Evolutionary conservation across 495 filamentous ascomycete species (phyloP).

Genomic region (Penicillium verhagenii): DNA sequence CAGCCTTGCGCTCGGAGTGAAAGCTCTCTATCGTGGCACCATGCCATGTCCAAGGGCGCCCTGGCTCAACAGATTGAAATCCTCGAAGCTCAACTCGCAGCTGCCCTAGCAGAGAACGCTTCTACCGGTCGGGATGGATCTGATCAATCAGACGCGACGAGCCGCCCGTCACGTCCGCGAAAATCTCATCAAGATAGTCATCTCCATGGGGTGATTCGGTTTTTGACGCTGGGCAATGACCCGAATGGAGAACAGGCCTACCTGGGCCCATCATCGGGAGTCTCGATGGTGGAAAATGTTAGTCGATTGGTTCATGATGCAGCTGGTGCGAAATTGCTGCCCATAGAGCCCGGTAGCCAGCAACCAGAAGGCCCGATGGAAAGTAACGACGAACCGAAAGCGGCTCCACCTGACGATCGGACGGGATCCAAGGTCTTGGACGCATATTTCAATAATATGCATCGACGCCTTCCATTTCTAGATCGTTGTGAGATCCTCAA

Average conservation of each 20-base stretch:
- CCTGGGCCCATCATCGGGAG: conserved; percentile 39
- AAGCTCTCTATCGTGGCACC: conserved; percentile 23
- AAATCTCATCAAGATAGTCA: neutral
- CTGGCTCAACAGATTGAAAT: conserved; percentile 23
- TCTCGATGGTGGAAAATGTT: conserved; percentile 35
- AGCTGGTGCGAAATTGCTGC: conserved; percentile 34
- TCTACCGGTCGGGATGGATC: neutral
- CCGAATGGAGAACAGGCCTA: conserved; percentile 24
- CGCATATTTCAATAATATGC: conserved; percentile 39
- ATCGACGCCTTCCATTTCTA: conserved; percentile 40
- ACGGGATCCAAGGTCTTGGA: conserved; percentile 33
- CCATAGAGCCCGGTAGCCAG: conserved; percentile 24
- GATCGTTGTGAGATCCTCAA: conserved; percentile 34
- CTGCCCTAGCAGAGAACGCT: neutral
- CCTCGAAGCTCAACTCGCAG: conserved; percentile 22
- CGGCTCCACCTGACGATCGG: conserved; percentile 33
- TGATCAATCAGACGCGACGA: neutral
- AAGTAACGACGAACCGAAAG: conserved; percentile 14
- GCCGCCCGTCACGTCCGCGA: too few species aligned
- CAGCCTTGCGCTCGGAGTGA: conserved; percentile 21
- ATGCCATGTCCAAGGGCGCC: conserved; percentile 30
- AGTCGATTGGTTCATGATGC: conserved; percentile 37
- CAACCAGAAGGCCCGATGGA: neutral
- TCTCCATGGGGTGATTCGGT: conserved; percentile 11
- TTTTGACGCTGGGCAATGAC: conserved; percentile 33